Evolutionary conservation across 192 early-diverging fungal genomes (phyloP), one percentile per base, ranked within the genome.

Genomic region (Entrophospora sp.): DNA sequence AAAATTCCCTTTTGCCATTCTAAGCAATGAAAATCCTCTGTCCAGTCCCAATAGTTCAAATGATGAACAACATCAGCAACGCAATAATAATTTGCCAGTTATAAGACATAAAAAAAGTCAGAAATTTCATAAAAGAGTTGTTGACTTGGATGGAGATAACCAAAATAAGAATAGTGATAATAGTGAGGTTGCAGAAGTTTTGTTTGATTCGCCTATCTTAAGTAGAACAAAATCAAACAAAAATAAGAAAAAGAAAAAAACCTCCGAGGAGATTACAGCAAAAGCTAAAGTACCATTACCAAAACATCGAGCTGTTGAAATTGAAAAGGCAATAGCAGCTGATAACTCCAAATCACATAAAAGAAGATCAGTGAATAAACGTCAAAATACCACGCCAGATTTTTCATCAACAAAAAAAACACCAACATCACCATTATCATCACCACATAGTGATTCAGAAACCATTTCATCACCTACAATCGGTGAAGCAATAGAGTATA

Each of bases 401-500:
- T 61, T 69, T 22, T 66, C 70, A 30, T 61, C 58, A 24, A 2
- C 64, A 66, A 6, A 30, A 24, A 18, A 43, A n/a, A 36, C 48
- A 35, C 24, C 43, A 14, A 27, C 32, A 52, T n/a, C 34, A 18
- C 3, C 61, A 0, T 55, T n/a, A n/a, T 62, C 1, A 55, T 37
- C 31, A 30, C 27, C 38, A 45, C 64, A 45, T 45, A 66, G 59
- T 37, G 70, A 67, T 34, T 45, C 35, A 20, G 58, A 62, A 13
- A 46, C 66, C 12, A 14, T 64, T 6, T 4, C 51, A 31, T 3
- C 43, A n/a, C n/a, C n/a, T n/a, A n/a, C n/a, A n/a, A n/a, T n/a
- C n/a, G n/a, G n/a, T n/a, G n/a, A n/a, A n/a, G 51, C 63, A 1
- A 78, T 78, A 14, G 70, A 59, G 0, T 81, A 75, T 61, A 75